Evolutionary conservation across 345 rosid species (phyloP).

Genomic region (Erucastrum elatum): DNA sequence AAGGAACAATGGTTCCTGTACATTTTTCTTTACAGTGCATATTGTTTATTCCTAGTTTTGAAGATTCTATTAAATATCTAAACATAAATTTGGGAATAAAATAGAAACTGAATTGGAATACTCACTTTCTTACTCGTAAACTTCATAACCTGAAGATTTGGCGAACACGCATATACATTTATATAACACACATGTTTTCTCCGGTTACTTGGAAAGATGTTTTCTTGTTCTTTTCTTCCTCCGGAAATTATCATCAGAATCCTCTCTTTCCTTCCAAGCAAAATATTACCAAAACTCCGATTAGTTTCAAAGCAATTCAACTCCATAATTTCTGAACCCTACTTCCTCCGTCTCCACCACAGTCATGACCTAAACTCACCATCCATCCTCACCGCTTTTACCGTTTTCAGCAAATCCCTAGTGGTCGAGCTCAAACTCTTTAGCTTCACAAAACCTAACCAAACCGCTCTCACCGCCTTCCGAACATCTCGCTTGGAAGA

Average conservation of each 20-base stretch:
- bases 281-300: conserved; percentile 18
- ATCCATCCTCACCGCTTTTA: conserved; percentile 16
- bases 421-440: conserved; percentile 17
- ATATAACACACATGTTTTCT: conserved; percentile 6
- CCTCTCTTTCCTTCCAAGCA: conserved; percentile 22
- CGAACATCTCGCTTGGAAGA: not conserved
- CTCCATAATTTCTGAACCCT: conserved; percentile 21
- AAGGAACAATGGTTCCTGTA: not conserved
- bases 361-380: not conserved
- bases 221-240: conserved; percentile 14
- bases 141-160: conserved; percentile 10
- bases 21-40: not conserved
- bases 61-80: not conserved
- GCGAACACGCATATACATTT: not conserved
- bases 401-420: not conserved
- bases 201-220: conserved; percentile 10
- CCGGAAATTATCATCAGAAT: conserved; percentile 17
- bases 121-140: not conserved
- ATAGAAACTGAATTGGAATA: not conserved
- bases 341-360: conserved; percentile 13
- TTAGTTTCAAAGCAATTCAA: conserved; percentile 28
- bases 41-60: not conserved
- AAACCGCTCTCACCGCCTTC: not conserved
- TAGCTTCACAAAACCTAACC: conserved; percentile 14
- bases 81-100: not conserved